Base-by-base conservation (phyloP, 1,284 basidiomycete genomes). In the Albatrellus sp. region DNA sequence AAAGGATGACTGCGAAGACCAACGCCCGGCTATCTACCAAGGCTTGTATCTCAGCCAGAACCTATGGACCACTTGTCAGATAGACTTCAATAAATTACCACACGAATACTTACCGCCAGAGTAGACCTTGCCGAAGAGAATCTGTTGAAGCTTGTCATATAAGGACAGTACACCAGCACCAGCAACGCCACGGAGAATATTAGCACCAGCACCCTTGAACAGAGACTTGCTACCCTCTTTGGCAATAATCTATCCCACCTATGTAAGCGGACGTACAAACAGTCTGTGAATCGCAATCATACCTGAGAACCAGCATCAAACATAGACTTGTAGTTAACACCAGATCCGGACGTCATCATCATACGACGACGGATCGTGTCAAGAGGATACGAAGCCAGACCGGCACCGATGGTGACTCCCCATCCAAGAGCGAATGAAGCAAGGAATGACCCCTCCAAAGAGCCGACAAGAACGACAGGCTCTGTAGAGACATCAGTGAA, bases 141-240 rank as follows among this genome's bases (percentile, higher is more conserved):
- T 61, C 61, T 83, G 68, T 67, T 94, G 91, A 63, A 93, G 79
- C 71, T 92, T 87, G 79, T 94, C 89, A 67, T 91, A 91, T 50
- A 93, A 72, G 36, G 91, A 91, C 60, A 96, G 68, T 54, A 94
- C 92, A 90, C 91, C 91, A 67, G 92, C 91, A 72, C 91, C 92
- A 60, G 91, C 92, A 62, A 94, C 87, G 80, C 92, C 90, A 85
- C 91, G 91, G 59, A 96, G 88, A 57, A 94, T 92, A 76, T 96
- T 94, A 66, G 91, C 91, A 77, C 89, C 91, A 60, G 91, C 90
- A 72, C 88, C 90, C 78, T 90, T 90, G 80, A 91, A 91, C 59
- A 94, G 75, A 31, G 90, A 92, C 64, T 79, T 82, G 47, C 73
- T 65, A 60, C 92, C 92, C 72, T 96, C 92, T 77, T 90, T 90